These are phyloP conservation scores for Phlyctochytrium planicorne DNA, from an alignment of 192 early-diverging fungal species.

Conservation along the genomic window DNA sequence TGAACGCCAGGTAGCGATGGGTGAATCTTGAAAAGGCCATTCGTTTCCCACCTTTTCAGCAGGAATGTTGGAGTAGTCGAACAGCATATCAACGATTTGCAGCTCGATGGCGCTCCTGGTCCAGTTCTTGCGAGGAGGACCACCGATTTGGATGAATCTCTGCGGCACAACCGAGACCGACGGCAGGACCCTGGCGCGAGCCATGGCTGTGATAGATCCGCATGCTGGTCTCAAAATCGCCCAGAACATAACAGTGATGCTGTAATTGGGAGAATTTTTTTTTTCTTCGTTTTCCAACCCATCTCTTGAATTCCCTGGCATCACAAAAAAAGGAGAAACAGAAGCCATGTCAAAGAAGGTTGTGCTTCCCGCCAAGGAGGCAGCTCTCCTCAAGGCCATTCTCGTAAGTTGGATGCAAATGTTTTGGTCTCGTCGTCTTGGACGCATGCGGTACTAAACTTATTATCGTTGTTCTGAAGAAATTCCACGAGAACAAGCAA, in stretches of 20 bases:
- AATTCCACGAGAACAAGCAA: constrained; percentile 91
- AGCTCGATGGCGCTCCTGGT: constrained; percentile 28
- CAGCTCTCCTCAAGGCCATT: constrained; percentile 67
- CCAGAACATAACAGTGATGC: too few relatives aligned
- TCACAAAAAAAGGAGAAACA: neutral
- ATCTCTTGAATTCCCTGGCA: too few relatives aligned
- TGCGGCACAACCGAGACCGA: too few relatives aligned
- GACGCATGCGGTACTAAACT: constrained; percentile 6
- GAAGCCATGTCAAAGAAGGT: constrained; percentile 2
- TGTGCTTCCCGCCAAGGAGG: constrained; percentile 68
- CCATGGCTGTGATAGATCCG: too few relatives aligned
- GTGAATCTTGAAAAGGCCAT: too few relatives aligned
- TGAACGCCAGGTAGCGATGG: too few relatives aligned
- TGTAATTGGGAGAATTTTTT: too few relatives aligned
- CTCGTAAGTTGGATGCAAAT: constrained; percentile 46
- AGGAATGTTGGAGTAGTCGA: constrained; percentile 33
- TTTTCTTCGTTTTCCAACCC: too few relatives aligned
- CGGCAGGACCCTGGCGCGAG: too few relatives aligned
- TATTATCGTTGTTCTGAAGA: too few relatives aligned
- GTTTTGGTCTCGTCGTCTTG: neutral
- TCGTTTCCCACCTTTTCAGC: constrained; percentile 29
- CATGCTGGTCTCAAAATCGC: too few relatives aligned
- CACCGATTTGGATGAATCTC: constrained; percentile 18
- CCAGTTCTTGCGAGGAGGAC: constrained; percentile 16
- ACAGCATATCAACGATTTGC: constrained; percentile 33